These are phyloP conservation scores for Geotrichum australiense DNA, from an alignment of 1,139 yeast species.

Conservation along the genomic window DNA sequence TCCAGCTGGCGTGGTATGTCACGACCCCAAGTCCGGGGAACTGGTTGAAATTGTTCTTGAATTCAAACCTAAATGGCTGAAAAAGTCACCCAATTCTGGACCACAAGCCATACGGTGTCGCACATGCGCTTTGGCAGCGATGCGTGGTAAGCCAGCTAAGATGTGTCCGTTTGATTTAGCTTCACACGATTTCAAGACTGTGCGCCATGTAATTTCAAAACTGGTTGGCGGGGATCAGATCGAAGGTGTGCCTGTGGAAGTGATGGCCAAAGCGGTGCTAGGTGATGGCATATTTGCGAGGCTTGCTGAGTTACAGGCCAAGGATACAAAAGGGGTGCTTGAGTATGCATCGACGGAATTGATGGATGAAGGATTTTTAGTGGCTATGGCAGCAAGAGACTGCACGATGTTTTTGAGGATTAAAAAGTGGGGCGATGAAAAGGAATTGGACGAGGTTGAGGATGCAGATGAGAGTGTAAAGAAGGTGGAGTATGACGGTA, in stretches of 20 bases:
- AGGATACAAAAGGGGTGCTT: slow-evolving; percentile 28
- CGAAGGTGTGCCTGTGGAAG: slow-evolving; percentile 16
- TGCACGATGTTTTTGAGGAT: slow-evolving; percentile 31
- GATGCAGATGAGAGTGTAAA: slow-evolving; percentile 5
- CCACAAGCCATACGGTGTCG: slow-evolving; percentile 31
- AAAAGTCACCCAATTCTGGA: slow-evolving; percentile 27
- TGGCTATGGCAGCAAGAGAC: slow-evolving; percentile 38
- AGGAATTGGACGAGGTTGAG: background rate
- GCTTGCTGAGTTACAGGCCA: slow-evolving; percentile 25
- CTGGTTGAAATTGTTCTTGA: slow-evolving; percentile 28
- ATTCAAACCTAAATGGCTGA: slow-evolving; percentile 44
- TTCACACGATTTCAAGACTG: slow-evolving; percentile 17
- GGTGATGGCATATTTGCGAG: slow-evolving; percentile 20
- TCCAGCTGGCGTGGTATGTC: background rate
- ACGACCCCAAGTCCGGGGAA: background rate
- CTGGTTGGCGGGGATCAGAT: slow-evolving; percentile 8
- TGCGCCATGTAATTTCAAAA: slow-evolving; percentile 18
- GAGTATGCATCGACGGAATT: slow-evolving; percentile 17
- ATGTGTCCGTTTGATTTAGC: slow-evolving; percentile 37
- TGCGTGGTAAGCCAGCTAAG: slow-evolving; percentile 26
- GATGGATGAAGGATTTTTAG: slow-evolving; percentile 24
- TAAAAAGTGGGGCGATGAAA: background rate
- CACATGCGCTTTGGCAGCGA: slow-evolving; percentile 38
- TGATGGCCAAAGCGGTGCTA: slow-evolving; percentile 9
- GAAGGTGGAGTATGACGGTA: slow-evolving; percentile 5